Evolutionary conservation across 345 rosid species (phyloP).

Genomic region (Pistacia integerrima): DNA sequence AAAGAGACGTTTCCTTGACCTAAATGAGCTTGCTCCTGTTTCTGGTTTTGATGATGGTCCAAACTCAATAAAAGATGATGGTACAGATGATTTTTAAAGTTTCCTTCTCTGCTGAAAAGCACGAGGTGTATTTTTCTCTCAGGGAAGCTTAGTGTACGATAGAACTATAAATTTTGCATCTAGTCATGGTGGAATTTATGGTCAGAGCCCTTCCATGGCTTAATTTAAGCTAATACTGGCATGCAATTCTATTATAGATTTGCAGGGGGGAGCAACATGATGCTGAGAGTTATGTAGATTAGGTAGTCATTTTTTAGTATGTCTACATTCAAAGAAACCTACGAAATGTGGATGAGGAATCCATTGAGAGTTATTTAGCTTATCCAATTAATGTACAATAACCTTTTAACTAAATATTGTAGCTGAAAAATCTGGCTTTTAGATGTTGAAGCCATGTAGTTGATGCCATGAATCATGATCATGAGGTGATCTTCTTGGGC

Average conservation of each 20-base stretch:
- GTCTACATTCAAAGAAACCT: conserved; percentile 52
- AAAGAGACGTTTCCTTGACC: conserved; percentile 77
- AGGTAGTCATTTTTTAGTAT: conserved; percentile 71
- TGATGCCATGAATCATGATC: conserved; percentile 9
- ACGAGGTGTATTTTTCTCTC: conserved; percentile 29
- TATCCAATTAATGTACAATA: conserved; percentile 60
- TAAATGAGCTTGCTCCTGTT: conserved; percentile 92
- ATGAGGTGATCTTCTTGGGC: conserved; percentile 12
- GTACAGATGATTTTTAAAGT: conserved; percentile 57
- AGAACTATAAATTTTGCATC: conserved; percentile 49
- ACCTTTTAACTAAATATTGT: conserved; percentile 46
- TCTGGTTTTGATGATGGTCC: conserved; percentile 94
- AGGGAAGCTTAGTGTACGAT: conserved; percentile 42
- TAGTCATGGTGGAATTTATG: conserved; percentile 38
- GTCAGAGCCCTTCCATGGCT: conserved; percentile 40
- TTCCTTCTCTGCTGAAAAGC: conserved; percentile 35
- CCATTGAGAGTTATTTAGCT: conserved; percentile 39
- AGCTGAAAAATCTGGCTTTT: conserved; percentile 38
- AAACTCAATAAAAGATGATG: conserved; percentile 72
- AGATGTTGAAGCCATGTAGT: conserved; percentile 37
- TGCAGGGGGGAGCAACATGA: conserved; percentile 41
- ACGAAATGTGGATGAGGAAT: conserved; percentile 33
- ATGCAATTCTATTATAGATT: conserved; percentile 35
- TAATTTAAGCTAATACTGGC: conserved; percentile 38
- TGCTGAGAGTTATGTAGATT: conserved; percentile 63